Evolutionary conservation across 306 rosid genomes (phyloP).

Genomic region (Citrullus colocynthis): DNA sequence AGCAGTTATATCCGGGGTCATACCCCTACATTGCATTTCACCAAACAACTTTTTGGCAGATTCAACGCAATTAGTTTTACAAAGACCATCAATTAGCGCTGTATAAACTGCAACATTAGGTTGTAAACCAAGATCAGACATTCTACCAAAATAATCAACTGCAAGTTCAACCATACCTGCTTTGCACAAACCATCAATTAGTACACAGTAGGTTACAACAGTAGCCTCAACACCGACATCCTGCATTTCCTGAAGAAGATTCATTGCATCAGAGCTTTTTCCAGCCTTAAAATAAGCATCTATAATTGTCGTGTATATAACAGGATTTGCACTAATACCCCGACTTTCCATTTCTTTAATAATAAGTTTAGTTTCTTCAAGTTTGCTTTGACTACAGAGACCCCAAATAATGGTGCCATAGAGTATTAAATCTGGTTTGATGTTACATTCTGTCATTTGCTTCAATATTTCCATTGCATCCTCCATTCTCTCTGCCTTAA

Average conservation of each 20-base stretch:
- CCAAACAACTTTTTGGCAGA: constrained; percentile 58
- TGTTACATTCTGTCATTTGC: constrained; percentile 50
- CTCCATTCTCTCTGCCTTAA: constrained; percentile 45
- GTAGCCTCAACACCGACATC: constrained; percentile 44
- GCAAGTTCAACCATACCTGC: constrained; percentile 61
- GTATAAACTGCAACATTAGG: constrained; percentile 77
- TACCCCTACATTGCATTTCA: constrained; percentile 66
- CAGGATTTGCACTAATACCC: constrained; percentile 53
- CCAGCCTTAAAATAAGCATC: constrained; percentile 78
- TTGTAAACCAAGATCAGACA: constrained; percentile 46
- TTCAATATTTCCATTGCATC: constrained; percentile 44
- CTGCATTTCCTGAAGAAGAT: constrained; percentile 58
- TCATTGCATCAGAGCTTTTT: constrained; percentile 44
- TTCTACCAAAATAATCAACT: constrained; percentile 37
- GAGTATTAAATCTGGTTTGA: constrained; percentile 48
- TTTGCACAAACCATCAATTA: constrained; percentile 87
- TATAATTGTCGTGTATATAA: constrained; percentile 61
- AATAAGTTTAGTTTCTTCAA: constrained; percentile 45
- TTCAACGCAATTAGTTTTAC: constrained; percentile 48
- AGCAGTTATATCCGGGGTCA: constrained; percentile 67
- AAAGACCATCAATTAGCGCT: constrained; percentile 75
- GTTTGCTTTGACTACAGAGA: constrained; percentile 50
- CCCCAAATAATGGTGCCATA: constrained; percentile 79
- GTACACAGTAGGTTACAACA: constrained; percentile 64
- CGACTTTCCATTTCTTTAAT: constrained; percentile 40